Conservation (phyloP, 177 flowering plant genomes). For the Vitis hybrid region DNA sequence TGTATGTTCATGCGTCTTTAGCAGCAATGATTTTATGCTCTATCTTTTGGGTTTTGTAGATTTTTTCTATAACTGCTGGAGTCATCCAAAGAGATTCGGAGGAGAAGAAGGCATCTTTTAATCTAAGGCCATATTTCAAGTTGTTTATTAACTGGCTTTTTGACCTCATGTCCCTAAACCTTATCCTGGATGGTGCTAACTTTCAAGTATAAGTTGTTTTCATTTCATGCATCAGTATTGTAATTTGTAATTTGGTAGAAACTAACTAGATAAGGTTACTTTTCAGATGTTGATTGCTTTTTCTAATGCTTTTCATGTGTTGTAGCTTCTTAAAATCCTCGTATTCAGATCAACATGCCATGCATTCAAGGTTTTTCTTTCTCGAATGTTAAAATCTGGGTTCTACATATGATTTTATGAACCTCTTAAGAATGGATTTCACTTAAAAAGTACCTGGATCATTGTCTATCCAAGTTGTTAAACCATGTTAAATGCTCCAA, state of each 20-base stretch:
- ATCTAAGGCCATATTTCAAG: slow-evolving; percentile 91
- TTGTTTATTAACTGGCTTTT: slow-evolving; percentile 82
- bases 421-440: no score
- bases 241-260: background rate
- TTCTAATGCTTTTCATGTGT: slow-evolving; percentile 88
- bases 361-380: no score
- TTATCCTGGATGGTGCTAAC: slow-evolving; percentile 64
- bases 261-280: background rate
- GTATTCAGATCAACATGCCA: slow-evolving; percentile 68
- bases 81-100: slow-evolving; percentile 84
- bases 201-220: no score
- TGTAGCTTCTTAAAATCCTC: slow-evolving; percentile 92
- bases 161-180: slow-evolving; percentile 73
- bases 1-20: no score
- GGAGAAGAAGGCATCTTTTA: slow-evolving; percentile 77
- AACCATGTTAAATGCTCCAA: no score
- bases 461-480: no score
- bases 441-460: no score
- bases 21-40: background rate
- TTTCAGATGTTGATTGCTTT: slow-evolving; percentile 77
- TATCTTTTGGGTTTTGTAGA: slow-evolving; percentile 33
- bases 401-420: no score
- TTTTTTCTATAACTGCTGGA: slow-evolving; percentile 73
- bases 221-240: no score
- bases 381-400: no score